A percentile compares a stretch with the other conserved stretches of the same genome.
Evolutionary conservation across 1,284 basidiomycete species (phyloP).

Genomic region (Cutaneotrichosporon curvatum): DNA sequence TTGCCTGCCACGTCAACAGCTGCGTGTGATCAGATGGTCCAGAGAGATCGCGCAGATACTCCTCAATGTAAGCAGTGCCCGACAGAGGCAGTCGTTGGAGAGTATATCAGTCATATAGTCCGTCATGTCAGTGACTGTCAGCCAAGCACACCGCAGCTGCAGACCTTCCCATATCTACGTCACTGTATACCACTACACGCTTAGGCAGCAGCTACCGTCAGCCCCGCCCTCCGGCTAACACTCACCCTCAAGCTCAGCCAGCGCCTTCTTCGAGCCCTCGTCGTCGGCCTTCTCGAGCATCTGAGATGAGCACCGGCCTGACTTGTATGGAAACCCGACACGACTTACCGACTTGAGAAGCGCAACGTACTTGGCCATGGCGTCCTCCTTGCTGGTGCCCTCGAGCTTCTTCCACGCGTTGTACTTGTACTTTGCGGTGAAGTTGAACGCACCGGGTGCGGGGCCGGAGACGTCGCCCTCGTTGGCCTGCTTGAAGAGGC

Average conservation of each 20-base stretch:
- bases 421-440: conserved; percentile 49
- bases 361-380: conserved; percentile 63
- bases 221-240: neutral
- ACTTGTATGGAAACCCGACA: too few species aligned
- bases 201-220: conserved; percentile 10
- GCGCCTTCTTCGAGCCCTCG: conserved; percentile 55
- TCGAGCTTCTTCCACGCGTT: conserved; percentile 78
- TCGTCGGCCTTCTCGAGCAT: conserved; percentile 53
- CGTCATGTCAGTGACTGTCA: too few species aligned
- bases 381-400: conserved; percentile 64
- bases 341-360: conserved; percentile 62
- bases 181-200: neutral
- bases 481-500: conserved; percentile 82
- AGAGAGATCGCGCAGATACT: too few species aligned
- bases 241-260: conserved; percentile 56
- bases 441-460: conserved; percentile 43
- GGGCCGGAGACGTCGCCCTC: conserved; percentile 52
- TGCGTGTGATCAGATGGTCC: too few species aligned
- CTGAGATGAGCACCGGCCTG: conserved; percentile 46
- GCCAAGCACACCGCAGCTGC: too few species aligned
- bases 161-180: too few species aligned
- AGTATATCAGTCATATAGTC: too few species aligned
- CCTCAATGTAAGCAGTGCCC: too few species aligned
- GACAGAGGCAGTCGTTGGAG: too few species aligned
- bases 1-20: too few species aligned